A percentile compares a stretch with the other conserved stretches of the same genome.
These are phyloP conservation scores for Vitis labrusca DNA, from an alignment of 164 flowering plant genomes.

Conservation along the genomic window DNA sequence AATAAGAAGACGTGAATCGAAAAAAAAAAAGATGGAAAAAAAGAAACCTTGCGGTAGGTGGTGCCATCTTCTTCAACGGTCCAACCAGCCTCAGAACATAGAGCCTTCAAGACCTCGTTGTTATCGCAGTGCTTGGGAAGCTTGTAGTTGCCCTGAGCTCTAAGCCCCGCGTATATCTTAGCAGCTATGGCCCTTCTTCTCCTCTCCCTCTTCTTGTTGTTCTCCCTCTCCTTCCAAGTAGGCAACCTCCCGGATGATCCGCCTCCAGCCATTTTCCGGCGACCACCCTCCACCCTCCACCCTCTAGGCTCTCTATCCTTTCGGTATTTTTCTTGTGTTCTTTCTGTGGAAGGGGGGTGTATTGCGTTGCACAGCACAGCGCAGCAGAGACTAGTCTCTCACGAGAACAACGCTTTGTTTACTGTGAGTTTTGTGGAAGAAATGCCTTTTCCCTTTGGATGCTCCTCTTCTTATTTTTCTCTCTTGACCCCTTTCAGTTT, in stretches of 20 bases:
- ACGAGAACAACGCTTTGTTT: neutral
- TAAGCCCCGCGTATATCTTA: slow-evolving; percentile 53
- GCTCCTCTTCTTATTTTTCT: neutral
- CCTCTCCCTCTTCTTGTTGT: slow-evolving; percentile 62
- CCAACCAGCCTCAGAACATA: slow-evolving; percentile 64
- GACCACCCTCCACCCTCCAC: neutral
- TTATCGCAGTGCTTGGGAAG: slow-evolving; percentile 54
- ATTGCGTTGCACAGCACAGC: neutral
- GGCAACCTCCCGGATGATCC: slow-evolving; percentile 46
- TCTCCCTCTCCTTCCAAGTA: slow-evolving; percentile 68
- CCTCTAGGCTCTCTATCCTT: slow-evolving; percentile 8
- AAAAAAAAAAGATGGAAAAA: neutral
- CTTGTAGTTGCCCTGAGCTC: slow-evolving; percentile 49
- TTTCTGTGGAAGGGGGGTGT: neutral
- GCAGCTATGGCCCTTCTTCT: slow-evolving; percentile 65
- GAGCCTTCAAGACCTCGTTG: slow-evolving; percentile 65
- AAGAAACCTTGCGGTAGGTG: slow-evolving; percentile 55
- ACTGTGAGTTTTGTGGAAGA: neutral
- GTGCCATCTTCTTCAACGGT: slow-evolving; percentile 63
- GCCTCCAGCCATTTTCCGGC: slow-evolving; percentile 23
- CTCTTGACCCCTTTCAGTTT: neutral
- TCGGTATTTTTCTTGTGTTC: neutral
- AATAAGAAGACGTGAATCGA: neutral
- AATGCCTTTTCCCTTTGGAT: neutral
- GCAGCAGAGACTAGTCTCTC: neutral